Conservation (phyloP, 495 filamentous ascomycete species). For the Hypomontagnella submonticulosa region DNA sequence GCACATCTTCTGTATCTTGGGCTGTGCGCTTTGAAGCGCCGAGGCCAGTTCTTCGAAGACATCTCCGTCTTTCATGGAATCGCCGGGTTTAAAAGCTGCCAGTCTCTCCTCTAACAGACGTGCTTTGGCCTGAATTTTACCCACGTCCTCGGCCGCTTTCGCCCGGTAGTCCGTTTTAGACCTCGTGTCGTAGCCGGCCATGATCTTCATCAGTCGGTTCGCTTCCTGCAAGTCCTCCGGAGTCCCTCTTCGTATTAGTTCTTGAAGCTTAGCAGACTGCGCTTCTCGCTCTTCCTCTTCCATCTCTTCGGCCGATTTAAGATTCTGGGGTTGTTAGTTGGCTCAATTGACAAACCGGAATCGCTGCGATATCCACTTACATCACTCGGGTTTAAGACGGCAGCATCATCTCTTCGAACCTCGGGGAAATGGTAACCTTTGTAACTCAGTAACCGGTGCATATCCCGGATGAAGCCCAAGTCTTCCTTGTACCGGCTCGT, state of each 20-base stretch:
- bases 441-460: slow-evolving; percentile 94
- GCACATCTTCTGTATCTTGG: slow-evolving; percentile 99
- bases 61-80: slow-evolving; percentile 86
- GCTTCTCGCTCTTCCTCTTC: slow-evolving; percentile 95
- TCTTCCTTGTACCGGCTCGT: slow-evolving; percentile 98
- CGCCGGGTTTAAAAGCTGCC: slow-evolving; percentile 82
- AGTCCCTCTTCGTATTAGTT: slow-evolving; percentile 90
- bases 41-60: slow-evolving; percentile 97
- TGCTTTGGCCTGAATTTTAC: slow-evolving; percentile 93
- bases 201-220: slow-evolving; percentile 97
- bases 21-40: slow-evolving; percentile 90
- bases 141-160: slow-evolving; percentile 95
- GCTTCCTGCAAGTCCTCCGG: slow-evolving; percentile 95
- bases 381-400: slow-evolving; percentile 96
- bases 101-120: slow-evolving; percentile 92
- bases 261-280: slow-evolving; percentile 96
- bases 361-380: slow-evolving; percentile 63
- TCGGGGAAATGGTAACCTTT: slow-evolving; percentile 97
- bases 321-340: slow-evolving; percentile 67
- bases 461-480: slow-evolving; percentile 94
- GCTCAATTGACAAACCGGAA: slow-evolving; percentile 5
- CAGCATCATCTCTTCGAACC: slow-evolving; percentile 90
- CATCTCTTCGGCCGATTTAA: slow-evolving; percentile 98
- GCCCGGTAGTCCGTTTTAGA: slow-evolving; percentile 97
- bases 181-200: slow-evolving; percentile 95